Conservation (phyloP, 1,284 basidiomycete genomes). For the Peniophora sp. region DNA sequence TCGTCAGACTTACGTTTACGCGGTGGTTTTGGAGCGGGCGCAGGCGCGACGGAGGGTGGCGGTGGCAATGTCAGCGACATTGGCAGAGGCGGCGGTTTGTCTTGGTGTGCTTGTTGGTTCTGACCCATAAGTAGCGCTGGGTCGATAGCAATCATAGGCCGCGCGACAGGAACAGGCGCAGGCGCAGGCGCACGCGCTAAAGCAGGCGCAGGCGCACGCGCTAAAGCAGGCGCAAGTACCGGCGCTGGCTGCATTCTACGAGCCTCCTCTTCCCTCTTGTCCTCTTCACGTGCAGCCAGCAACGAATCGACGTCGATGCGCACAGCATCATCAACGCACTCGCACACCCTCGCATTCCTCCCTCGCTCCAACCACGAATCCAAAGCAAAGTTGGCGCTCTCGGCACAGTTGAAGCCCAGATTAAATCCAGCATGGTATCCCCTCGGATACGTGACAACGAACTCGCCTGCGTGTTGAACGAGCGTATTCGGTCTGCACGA, state of each 20-base stretch:
- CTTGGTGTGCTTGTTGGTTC: not conserved
- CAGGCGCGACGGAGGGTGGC: not conserved
- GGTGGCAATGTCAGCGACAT: not conserved
- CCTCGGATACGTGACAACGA: slow-evolving; percentile 91
- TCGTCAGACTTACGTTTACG: slow-evolving; percentile 33
- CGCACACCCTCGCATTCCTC: slow-evolving; percentile 72
- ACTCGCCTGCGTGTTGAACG: slow-evolving; percentile 89
- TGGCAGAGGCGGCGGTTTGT: not conserved
- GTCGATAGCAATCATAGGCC: not conserved
- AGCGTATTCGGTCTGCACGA: slow-evolving; percentile 83
- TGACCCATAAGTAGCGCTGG: not conserved
- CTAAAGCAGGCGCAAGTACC: not conserved
- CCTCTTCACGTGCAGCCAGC: slow-evolving; percentile 52
- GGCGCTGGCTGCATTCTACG: slow-evolving; percentile 5
- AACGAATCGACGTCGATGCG: slow-evolving; percentile 86
- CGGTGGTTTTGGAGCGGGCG: slow-evolving; percentile 2
- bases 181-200: too few species aligned
- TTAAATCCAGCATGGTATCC: slow-evolving; percentile 98
- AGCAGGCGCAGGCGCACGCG: too few species aligned
- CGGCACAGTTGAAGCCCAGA: slow-evolving; percentile 94
- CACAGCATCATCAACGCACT: slow-evolving; percentile 83
- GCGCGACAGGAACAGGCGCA: not conserved
- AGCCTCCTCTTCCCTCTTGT: slow-evolving; percentile 18
- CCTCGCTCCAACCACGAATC: slow-evolving; percentile 94
- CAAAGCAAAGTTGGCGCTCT: slow-evolving; percentile 96